Evolutionary conservation across 164 flowering plant genomes (phyloP), one percentile per base, ranked within the genome.

Genomic region (Piper longum): DNA sequence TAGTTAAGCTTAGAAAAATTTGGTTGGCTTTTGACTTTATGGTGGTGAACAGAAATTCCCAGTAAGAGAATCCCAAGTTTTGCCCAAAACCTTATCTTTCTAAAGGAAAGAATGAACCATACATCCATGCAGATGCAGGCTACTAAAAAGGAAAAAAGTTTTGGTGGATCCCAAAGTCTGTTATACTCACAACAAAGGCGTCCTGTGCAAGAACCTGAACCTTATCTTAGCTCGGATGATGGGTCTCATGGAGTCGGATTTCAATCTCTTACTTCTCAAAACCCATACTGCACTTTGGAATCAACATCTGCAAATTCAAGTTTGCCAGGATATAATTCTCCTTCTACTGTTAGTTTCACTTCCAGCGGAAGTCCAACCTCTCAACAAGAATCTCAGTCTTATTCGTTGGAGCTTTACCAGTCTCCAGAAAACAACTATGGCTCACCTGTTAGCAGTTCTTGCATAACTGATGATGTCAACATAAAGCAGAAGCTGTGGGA

Each of bases 401-500:
- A 64, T 74, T 75, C 67, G 3, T 67, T 68, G 36, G 80, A 71
- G 39, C 68, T 17, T 59, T 69, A 68, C 62, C 78, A 75, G 54
- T 76, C 76, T 63, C 80, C 74, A 2, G 84, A 82, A 8, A 66
- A 76, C 64, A 59, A 61, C 9, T 63, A 67, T 63, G 72, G 75
- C 56, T 79, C 79, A 2, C 65, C 65, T 36, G 41, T 69, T 43
- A 70, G 78, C 62, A 74, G 43, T 14, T 77, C 84, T 3, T 79
- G 75, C 67, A 56, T 76, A 39, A 65, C 76, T 12, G 79, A 78
- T 8, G 80, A 78, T n/a, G 69, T 64, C 8, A 69, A 73, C 54
- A 55, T 86, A 43, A 71, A 70, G 60, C 67, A 75, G 69, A 85
- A 80, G 75, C 62, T 87, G 17, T 72, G 68, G 70, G 85, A 87